A percentile compares a stretch with the other conserved stretches of the same genome.
Conservation (phyloP, 2,329 filamentous ascomycete species). For the Colletotrichum tabaci region DNA sequence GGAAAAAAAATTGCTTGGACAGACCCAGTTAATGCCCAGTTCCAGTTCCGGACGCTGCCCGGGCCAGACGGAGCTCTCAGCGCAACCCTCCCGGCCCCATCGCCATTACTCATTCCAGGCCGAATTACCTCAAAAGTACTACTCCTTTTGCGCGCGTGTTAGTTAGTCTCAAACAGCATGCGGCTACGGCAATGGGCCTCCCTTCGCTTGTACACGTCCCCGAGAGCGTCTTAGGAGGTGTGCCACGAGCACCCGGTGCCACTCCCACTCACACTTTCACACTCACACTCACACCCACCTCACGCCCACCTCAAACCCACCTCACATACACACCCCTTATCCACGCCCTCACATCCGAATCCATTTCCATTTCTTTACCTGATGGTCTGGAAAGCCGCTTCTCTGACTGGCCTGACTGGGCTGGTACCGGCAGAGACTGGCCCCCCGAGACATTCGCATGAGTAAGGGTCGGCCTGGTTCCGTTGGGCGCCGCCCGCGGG, state of each 20-base stretch:
- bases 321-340: neutral
- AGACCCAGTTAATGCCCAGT: slow-evolving; percentile 42
- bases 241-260: slow-evolving; percentile 20
- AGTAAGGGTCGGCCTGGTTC: slow-evolving; percentile 40
- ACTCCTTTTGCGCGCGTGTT: slow-evolving; percentile 5
- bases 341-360: neutral
- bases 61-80: slow-evolving; percentile 42
- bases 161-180: slow-evolving; percentile 23
- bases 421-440: slow-evolving; percentile 3
- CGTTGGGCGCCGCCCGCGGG: slow-evolving; percentile 38
- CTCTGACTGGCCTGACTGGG: slow-evolving; percentile 11
- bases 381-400: slow-evolving; percentile 2
- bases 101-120: slow-evolving; percentile 40
- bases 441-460: slow-evolving; percentile 27
- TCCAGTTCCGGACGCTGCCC: slow-evolving; percentile 38
- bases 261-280: slow-evolving; percentile 8
- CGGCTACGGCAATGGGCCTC: slow-evolving; percentile 8
- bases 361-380: slow-evolving; percentile 2
- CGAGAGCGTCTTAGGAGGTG: slow-evolving; percentile 11
- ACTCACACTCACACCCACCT: too few species aligned
- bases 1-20: slow-evolving; percentile 33
- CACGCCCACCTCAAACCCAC: too few species aligned
- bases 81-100: slow-evolving; percentile 37
- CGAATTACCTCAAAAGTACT: slow-evolving; percentile 29
- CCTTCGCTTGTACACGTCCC: neutral